Evolutionary conservation across 306 rosid genomes (phyloP), one percentile per base, ranked within the genome.

Genomic region (Inga leiocalycina): DNA sequence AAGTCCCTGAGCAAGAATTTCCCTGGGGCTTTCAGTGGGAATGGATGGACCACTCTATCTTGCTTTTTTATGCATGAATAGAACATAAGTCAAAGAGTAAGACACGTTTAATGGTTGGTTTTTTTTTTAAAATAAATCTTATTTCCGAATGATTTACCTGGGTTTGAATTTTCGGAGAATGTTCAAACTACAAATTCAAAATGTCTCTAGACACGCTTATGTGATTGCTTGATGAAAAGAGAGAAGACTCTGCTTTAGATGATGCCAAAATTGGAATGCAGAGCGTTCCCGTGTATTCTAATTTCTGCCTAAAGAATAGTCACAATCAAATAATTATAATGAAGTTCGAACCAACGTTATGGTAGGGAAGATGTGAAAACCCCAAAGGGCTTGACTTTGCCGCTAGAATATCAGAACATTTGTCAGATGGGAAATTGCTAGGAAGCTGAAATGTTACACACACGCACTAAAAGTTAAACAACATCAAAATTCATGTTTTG

Each of bases 401-500:
- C 49, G 52, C 8, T 30, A 14, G 70, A 75, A 75, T 57, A 46
- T 54, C 67, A 62, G 54, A 71, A 44, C 11, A 61, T 7, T 0
- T 14, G 2, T 51, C 61, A 74, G 76, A 73, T 78, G 74, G 79
- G 51, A 81, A 81, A 68, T 24, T 22, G n/a, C 34, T 2, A 51
- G 71, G 57, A 74, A 22, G 69, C 20, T 79, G 79, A 79, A 46
- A 7, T 79, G 30, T 27, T 27, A 27, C 30, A 27, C 30, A 27
- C 30, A 27, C 1, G 30, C 30, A 48, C 41, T 3, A 22, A 66
- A 88, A 71, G 86, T 82, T 88, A 76, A 81, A 48, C 56, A 46
- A 27, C 30, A 27, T 27, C 30, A 27, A 27, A 27, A 27, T 0
- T 27, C 30, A 27, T 27, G 30, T 27, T 27, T 27, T 27, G 30